Base-by-base conservation (phyloP, 108 stramenopile genomes). In the Cyclotella atomus region DNA sequence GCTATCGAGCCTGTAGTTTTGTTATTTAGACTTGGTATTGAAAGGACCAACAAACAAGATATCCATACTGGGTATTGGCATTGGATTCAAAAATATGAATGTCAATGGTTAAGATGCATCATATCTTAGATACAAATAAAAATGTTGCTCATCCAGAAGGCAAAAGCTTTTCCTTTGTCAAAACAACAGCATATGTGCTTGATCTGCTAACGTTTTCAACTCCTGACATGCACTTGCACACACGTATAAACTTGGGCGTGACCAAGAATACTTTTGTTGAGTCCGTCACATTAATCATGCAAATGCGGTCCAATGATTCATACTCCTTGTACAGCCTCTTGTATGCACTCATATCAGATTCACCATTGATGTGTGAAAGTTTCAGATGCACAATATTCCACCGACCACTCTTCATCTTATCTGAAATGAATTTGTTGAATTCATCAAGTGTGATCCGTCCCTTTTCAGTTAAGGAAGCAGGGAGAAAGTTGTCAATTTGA, bases 191-290 rank as follows among this genome's bases (percentile, higher is more conserved):
- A 64, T 90, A 90, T 10, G 87, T 87, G 47, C 85, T 88, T 12
- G 82, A 68, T 33, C 70, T 68, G 62, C 71, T 76, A 10, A 72
- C 38, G 56, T 86, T 76, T 23, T 73, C 46, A 14, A 77, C 63
- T 33, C 54, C 46, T 19, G 55, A 62, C 50, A 83, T 45, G 59
- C 83, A 63, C 55, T 69, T 71, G 49, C 55, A 65, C 30, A 69
- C 45, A 61, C 69, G 35, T 47, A 86, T 76, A 70, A 89, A 91
- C 36, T 86, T 88, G 0, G 90, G 90, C 10, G 88, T 88, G 10
- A 91, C 78, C 49, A 91, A 61, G 72, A 89, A 91, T 10, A 88
- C 49, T 65, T 91, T 91, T 19, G 85, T 83, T 10, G 83, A 62
- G 65, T 84, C 75, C 12, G 70, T 64, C 8, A 89, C 63, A 36